Conservation (phyloP, 495 filamentous ascomycete species). For the Aspergillus diversus region DNA sequence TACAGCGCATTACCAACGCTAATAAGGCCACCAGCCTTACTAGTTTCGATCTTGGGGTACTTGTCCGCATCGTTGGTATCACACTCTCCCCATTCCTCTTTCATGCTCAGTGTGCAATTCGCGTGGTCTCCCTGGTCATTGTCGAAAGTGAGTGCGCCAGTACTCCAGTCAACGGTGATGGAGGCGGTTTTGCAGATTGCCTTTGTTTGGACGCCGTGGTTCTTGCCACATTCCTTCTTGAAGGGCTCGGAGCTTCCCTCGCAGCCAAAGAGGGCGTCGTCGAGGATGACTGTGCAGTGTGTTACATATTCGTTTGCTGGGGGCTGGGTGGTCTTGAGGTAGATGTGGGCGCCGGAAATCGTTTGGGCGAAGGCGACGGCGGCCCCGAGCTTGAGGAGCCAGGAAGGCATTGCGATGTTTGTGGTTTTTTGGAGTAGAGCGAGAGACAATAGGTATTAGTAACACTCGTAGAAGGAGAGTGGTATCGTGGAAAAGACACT, state of each 20-base stretch:
- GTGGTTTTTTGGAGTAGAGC: too few relatives aligned
- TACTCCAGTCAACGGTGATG: constrained; percentile 20
- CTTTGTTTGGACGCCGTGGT: constrained; percentile 14
- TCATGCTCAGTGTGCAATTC: constrained; percentile 20
- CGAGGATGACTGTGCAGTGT: constrained; percentile 24
- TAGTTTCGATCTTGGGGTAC: constrained; percentile 12
- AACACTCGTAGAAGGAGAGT: too few relatives aligned
- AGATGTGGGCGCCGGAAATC: constrained; percentile 18
- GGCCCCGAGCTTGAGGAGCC: constrained; percentile 21
- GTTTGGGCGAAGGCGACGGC: constrained; percentile 19
- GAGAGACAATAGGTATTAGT: too few relatives aligned
- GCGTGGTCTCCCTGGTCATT: constrained; percentile 14
- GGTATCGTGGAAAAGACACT: too few relatives aligned
- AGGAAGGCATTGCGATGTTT: constrained; percentile 16
- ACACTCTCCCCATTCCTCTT: constrained; percentile 10
- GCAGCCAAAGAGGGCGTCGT: constrained; percentile 21
- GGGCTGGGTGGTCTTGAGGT: constrained; percentile 22
- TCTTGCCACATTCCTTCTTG: constrained; percentile 14
- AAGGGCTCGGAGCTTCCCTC: constrained; percentile 21
- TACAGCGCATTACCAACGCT: constrained; percentile 7
- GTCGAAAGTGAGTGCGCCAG: constrained; percentile 8
- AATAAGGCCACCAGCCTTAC: not conserved
- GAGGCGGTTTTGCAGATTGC: constrained; percentile 14
- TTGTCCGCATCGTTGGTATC: constrained; percentile 15
- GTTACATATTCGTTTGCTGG: constrained; percentile 23